Evolutionary conservation across 768 basidiomycete species (phyloP), one percentile per base, ranked within the genome.

Genomic region (Guyanaporus albipodus): DNA sequence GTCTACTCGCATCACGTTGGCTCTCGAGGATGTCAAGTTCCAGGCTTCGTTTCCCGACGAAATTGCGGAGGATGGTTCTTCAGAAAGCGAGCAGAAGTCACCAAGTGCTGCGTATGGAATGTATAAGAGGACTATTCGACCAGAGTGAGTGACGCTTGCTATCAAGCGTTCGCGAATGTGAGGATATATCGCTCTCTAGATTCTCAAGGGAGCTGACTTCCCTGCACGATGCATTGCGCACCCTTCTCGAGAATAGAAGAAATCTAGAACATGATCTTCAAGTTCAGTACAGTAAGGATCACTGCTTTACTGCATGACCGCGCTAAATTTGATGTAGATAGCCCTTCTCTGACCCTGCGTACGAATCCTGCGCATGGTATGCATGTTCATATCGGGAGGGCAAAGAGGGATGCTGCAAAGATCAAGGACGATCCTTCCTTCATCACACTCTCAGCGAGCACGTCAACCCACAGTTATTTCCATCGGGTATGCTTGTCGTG

Each of bases 341-440:
- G 82, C 2, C 80, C 85, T 19, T 89, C 89, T 11, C 59, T 91
- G 50, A 82, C 86, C 11, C 71, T 92, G 36, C 81, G 87, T 31
- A 77, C 80, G 21, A 83, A 77, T 1, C 75, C 81, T 15, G 74
- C 74, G 9, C 79, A 82, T 35, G 90, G 90, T 6, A 78, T 83
- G 73, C 85, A 87, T 60, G 75, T 91, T 33, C 89, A 91, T 52
- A 67, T 91, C 22, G 71, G 74, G 22, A 79, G 75, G 54, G 68
- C 74, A 6, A 89, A 80, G 62, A 79, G 82, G 23, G 85, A 88
- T 49, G 75, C 74, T 39, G 56, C 58, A 11, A 74, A 67, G 49
- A 56, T 86, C 27, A 73, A 73, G 50, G 58, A 57, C 11, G 70
- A 79, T 21, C 52, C 72, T 9, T 67, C 66, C 6, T 90, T 91